These are phyloP conservation scores for Clonostachys rosea DNA, from an alignment of 2,329 filamentous ascomycete genomes.

Conservation along the genomic window DNA sequence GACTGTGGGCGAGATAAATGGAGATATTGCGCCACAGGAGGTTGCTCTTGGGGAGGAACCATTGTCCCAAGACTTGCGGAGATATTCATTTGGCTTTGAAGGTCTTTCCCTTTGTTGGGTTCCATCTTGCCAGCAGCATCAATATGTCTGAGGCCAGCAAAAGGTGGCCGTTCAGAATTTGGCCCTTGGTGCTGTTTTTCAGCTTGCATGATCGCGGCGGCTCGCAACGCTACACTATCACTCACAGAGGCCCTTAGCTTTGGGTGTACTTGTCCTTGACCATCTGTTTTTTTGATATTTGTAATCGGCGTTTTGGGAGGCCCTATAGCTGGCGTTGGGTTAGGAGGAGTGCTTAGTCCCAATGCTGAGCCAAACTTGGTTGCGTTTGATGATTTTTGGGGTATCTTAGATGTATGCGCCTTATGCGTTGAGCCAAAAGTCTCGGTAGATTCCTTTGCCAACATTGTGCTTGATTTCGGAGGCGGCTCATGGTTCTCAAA, in stretches of 20 bases:
- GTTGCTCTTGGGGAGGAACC: conserved; percentile 26
- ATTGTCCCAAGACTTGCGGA: conserved; percentile 29
- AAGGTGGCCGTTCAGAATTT: background rate
- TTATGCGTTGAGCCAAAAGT: no score
- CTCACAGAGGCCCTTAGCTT: conserved; percentile 6
- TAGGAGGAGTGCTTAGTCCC: no score
- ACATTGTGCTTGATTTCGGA: background rate
- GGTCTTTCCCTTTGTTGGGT: background rate
- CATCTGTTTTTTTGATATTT: background rate
- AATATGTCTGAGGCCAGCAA: background rate
- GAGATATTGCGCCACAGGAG: conserved; percentile 31
- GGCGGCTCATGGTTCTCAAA: conserved; percentile 31
- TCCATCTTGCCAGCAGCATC: background rate
- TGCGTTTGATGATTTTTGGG: no score
- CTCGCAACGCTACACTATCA: conserved; percentile 10
- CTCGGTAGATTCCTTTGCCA: no score
- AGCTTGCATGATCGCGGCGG: conserved; percentile 6
- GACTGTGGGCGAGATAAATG: conserved; percentile 24
- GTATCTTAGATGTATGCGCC: no score
- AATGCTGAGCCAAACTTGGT: no score
- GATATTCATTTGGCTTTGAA: conserved; percentile 4
- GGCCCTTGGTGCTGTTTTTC: conserved; percentile 9
- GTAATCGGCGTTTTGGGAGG: no score
- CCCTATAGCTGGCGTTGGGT: no score
- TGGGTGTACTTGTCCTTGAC: background rate